These are phyloP conservation scores for Barbarea vulgaris DNA, from an alignment of 345 rosid species.

Conservation along the genomic window DNA sequence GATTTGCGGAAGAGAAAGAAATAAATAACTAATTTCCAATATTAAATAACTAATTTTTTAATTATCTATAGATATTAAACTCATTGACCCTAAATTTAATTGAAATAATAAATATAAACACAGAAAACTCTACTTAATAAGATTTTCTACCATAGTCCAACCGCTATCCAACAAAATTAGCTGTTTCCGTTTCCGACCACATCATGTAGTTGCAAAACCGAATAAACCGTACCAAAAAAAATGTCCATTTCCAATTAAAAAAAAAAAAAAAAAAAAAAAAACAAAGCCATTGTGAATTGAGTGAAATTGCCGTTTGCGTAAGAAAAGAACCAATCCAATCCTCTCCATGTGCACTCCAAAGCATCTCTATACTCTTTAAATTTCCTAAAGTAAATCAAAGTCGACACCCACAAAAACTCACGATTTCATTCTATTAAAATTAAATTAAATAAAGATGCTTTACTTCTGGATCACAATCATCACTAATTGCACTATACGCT, in stretches of 20 bases:
- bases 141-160: background rate
- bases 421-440: constrained; percentile 5
- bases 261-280: background rate
- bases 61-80: no score
- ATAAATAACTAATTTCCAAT: no score
- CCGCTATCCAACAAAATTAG: background rate
- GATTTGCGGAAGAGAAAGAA: no score
- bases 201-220: background rate
- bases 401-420: constrained; percentile 35
- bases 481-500: constrained; percentile 35
- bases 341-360: constrained; percentile 35
- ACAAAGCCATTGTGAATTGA: constrained; percentile 17
- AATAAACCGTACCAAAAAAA: background rate
- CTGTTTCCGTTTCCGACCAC: background rate
- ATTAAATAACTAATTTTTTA: no score
- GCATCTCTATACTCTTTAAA: constrained; percentile 25
- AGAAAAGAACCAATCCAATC: constrained; percentile 36
- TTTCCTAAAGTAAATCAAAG: constrained; percentile 22
- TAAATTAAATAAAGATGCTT: constrained; percentile 26
- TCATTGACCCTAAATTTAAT: no score
- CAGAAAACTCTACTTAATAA: background rate
- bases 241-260: background rate
- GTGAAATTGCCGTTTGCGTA: constrained; percentile 37
- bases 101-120: background rate
- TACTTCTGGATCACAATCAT: constrained; percentile 44